Conservation (phyloP, 305 asterid genomes). For the Rubia tinctorum region DNA sequence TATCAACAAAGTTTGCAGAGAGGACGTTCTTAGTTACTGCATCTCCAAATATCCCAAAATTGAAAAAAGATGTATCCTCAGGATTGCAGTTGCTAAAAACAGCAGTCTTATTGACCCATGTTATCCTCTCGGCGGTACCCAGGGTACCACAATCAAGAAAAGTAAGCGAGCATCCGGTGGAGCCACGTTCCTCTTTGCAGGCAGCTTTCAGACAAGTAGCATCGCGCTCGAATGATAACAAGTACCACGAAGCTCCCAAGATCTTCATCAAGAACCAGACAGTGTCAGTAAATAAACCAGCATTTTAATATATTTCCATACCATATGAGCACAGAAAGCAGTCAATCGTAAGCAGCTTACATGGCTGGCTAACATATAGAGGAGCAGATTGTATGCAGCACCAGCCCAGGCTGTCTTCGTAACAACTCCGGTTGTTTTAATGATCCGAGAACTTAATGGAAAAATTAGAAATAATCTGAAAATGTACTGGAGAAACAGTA, state of each 20-base stretch:
- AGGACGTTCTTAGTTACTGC: slow-evolving; percentile 67
- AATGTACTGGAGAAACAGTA: slow-evolving; percentile 55
- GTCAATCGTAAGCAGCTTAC: slow-evolving; percentile 28
- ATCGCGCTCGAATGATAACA: slow-evolving; percentile 55
- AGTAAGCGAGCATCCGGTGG: slow-evolving; percentile 42
- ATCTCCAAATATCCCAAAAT: slow-evolving; percentile 62
- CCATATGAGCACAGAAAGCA: background rate
- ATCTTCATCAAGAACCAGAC: slow-evolving; percentile 32
- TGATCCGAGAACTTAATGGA: slow-evolving; percentile 68
- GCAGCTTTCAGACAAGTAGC: slow-evolving; percentile 75
- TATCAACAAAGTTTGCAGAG: slow-evolving; percentile 60
- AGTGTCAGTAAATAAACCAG: background rate
- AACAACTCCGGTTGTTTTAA: slow-evolving; percentile 78
- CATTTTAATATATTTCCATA: background rate
- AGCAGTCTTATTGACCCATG: slow-evolving; percentile 53
- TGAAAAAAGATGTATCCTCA: slow-evolving; percentile 42
- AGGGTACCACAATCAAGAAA: slow-evolving; percentile 69
- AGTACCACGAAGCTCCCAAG: slow-evolving; percentile 75
- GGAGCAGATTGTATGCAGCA: slow-evolving; percentile 67
- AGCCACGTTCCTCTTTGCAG: slow-evolving; percentile 38
- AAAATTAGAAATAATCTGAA: slow-evolving; percentile 62
- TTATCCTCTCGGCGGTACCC: slow-evolving; percentile 35
- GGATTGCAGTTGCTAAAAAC: slow-evolving; percentile 63
- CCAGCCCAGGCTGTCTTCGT: slow-evolving; percentile 86
- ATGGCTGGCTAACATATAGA: slow-evolving; percentile 82